Base-by-base conservation (phyloP, 2,329 filamentous ascomycete species). In the Ophiostoma sp. region DNA sequence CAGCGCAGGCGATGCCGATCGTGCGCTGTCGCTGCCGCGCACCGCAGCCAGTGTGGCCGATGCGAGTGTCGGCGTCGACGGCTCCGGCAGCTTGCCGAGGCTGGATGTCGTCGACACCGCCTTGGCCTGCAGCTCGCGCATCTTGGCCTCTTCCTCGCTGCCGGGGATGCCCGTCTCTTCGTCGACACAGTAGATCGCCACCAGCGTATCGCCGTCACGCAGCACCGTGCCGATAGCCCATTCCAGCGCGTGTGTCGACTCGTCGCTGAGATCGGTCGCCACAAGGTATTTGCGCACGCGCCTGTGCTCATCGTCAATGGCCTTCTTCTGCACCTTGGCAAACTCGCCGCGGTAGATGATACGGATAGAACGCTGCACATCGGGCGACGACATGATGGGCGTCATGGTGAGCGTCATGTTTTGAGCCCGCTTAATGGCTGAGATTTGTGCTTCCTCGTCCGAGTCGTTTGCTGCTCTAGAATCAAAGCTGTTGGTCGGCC, bases 211-310 rank as follows among this genome's bases (percentile, higher is more conserved):
- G 8, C 95, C 95, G 75, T 98, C 94, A 67, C 95, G 87, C 39
- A 99, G 83, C 6, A 98, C 93, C 0, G 94, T 98, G 8, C 95
- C 95, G 70, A 99, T 94, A 0, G 94, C 95, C 95, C 95, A 99
- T 79, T 99, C 95, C 41, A 99, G 84, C 1, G 95, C 95, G 78
- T 98, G 96, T 7, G 92, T 92, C 4, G 94, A 94, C 80, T 99
- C 95, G 52, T 95, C 92, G 75, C 94, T 97, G 3, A 98, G 82
- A 79, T 99, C 95, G 0, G 93, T 97, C 3, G 95, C 94, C n/a
- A 97, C 93, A 20, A 99, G 82, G 77, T 98, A 99, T 76, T 95
- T 96, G 69, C 95, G 87, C 72, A 94, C 86, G 69, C 91, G 87
- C 67, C 91, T 88, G 67, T 92, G 85, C 68, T 93, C 92, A 15